phyloP scores from a whole-genome alignment of 2,329 filamentous ascomycete species.

The Diaporthe amygdali region DNA sequence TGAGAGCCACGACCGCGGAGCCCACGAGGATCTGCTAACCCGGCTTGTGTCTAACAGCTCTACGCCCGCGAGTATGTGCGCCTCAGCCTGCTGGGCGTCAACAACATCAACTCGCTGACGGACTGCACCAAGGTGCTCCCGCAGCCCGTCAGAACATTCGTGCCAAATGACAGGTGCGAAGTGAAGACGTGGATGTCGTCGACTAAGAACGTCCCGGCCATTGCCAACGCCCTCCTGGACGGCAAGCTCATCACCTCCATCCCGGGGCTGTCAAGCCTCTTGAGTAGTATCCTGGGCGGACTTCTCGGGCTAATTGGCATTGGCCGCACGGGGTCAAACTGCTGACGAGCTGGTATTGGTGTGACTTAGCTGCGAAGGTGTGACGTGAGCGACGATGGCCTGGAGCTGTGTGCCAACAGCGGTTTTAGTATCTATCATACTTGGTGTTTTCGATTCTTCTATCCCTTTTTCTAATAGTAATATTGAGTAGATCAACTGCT shows the following conservation, averaged over 20 bases:
- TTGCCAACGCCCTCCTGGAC: slow-evolving; percentile 10
- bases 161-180: slow-evolving; percentile 25
- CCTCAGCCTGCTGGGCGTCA: slow-evolving; percentile 48
- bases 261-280: neutral
- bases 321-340: neutral
- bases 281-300: neutral
- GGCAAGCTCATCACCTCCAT: slow-evolving; percentile 17
- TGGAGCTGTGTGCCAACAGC: neutral
- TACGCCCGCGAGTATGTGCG: slow-evolving; percentile 49
- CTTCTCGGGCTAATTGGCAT: neutral
- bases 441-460: neutral
- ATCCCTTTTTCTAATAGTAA: neutral
- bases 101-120: slow-evolving; percentile 49
- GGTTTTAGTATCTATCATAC: neutral
- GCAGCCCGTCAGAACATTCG: slow-evolving; percentile 11
- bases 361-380: neutral
- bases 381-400: neutral
- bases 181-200: slow-evolving; percentile 15
- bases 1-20: neutral
- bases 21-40: neutral
- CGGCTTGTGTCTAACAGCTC: neutral
- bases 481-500: neutral
- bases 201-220: neutral
- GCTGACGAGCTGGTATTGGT: neutral
- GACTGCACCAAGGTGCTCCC: slow-evolving; percentile 47